Base-by-base conservation (phyloP, 2,329 filamentous ascomycete species). In the Hawksworthiomyces lignivorus region DNA sequence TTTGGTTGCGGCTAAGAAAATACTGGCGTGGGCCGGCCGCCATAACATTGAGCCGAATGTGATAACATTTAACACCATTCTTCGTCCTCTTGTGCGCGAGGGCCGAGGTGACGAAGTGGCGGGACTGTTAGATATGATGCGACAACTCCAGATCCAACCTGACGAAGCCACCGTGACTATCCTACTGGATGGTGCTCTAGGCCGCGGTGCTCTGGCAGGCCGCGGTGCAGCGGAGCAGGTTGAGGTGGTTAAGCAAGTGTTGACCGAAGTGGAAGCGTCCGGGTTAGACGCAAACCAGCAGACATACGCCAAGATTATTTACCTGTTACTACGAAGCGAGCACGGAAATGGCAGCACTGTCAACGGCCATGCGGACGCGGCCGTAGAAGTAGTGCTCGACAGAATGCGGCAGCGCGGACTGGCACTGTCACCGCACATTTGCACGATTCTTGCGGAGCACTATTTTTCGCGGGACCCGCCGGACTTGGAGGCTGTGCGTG, bases 111-210 rank as follows among this genome's bases (percentile, higher is more conserved):
- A 65, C 1, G 71, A 76, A 30, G 70, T 75, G 11, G 63, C 69
- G 32, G 57, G 57, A 3, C 54, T 87, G 11, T 64, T 87, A 3
- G 53, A 62, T 4, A 62, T 69, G 41, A 88, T 88, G 84, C 62
- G 70, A 29, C 48, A 56, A 3, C 60, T 69, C 14, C 68, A 68
- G 3, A 58, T 87, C 21, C 50, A 68, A 22, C 73, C 80, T 1
- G 77, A 88, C 56, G 66, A 70, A n/a, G 73, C 72, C 6, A 92
- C 87, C 1, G 86, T 85, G 58, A 84, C 79, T 18, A 77, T 87
- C 47, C 69, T 92, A 43, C 66, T 92, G 7, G 77, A 83, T 31
- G 73, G 72, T 53, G 59, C 75, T 62, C 76, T 49, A 17, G 48
- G 46, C 52, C 54, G 63, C 48, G 55, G 63, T 46, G 51, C 59